Conservation (phyloP, 768 basidiomycete genomes). For the Cubamyces lactineus region DNA sequence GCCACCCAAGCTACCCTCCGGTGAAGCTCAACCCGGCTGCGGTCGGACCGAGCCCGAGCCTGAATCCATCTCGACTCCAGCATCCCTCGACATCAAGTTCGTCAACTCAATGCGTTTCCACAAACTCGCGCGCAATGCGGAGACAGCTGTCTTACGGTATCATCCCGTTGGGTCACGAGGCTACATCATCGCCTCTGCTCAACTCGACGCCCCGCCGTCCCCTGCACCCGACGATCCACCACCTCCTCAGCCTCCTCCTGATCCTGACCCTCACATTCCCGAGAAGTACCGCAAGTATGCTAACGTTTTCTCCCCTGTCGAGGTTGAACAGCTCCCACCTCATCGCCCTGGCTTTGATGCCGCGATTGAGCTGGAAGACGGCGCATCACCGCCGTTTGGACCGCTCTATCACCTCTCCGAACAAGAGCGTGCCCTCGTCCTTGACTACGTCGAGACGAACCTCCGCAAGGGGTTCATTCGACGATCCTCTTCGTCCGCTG, state of each 20-base stretch:
- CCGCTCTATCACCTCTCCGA: constrained; percentile 41
- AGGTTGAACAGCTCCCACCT: constrained; percentile 38
- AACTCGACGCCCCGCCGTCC: not conserved
- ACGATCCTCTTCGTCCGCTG: constrained; percentile 32
- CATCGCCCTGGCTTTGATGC: constrained; percentile 40
- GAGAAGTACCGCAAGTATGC: constrained; percentile 33
- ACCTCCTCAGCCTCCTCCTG: not conserved
- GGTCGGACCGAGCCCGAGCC: not conserved
- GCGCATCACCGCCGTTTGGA: constrained; percentile 31
- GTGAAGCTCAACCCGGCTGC: constrained; percentile 1
- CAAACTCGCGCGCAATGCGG: not conserved
- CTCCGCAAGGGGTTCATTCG: constrained; percentile 38
- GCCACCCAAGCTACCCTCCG: not conserved
- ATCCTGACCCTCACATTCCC: not conserved
- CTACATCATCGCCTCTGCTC: not conserved
- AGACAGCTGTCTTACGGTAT: constrained; percentile 2
- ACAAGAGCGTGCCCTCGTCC: constrained; percentile 38
- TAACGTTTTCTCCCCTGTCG: constrained; percentile 32
- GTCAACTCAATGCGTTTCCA: constrained; percentile 2
- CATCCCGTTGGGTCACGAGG: constrained; percentile 4
- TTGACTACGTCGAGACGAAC: constrained; percentile 41
- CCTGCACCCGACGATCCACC: not conserved
- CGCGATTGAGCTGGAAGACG: constrained; percentile 39
- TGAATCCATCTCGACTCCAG: not conserved
- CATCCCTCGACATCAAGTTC: not conserved